Base-by-base conservation (phyloP, 345 rosid genomes). In the Camelina hispida region DNA sequence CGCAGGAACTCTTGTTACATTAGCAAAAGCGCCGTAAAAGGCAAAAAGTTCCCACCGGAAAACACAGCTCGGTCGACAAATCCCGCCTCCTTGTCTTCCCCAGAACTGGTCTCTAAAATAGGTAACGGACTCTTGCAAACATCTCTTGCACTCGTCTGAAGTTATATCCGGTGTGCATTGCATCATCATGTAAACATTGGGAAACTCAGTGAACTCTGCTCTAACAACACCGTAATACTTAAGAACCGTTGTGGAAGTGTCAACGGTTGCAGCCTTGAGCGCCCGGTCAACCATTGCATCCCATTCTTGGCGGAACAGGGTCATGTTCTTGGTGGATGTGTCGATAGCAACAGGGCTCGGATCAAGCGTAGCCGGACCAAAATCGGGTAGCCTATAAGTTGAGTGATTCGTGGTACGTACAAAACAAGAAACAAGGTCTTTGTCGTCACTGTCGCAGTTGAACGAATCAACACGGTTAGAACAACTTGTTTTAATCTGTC, bases 141-240 rank as follows among this genome's bases (percentile, higher is more conserved):
- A 86, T 20, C 0, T 1, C 4, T 15, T 38, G 6, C 87, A 85
- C 20, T 64, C 71, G 4, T 23, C 57, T 28, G 32, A 46, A 0
- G 82, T 69, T 28, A 85, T 7, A 55, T 88, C 92, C 1, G 89
- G 85, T 28, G 81, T 78, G 62, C 92, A 85, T 52, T 83, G 84
- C 79, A 72, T 71, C 22, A 85, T 12, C 2, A 78, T 59, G 11
- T 37, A 59, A 17, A 59, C 47, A 37, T 46, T 82, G 0, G 57
- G 20, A 15, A 2, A 38, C 17, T 18, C 17, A 2, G 15, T 47
- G 8, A 73, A 6, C 9, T 35, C 62, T 2, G 78, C 68, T 22
- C 61, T 66, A 1, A 52, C 83, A 17, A 68, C 68, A 4, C 80
- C 82, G 66, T 17, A 84, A 32, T 59, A 34, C 67, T 84, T 83